phyloP scores from a whole-genome alignment of 1,284 basidiomycete genomes.

The Amylostereum chailletii region DNA sequence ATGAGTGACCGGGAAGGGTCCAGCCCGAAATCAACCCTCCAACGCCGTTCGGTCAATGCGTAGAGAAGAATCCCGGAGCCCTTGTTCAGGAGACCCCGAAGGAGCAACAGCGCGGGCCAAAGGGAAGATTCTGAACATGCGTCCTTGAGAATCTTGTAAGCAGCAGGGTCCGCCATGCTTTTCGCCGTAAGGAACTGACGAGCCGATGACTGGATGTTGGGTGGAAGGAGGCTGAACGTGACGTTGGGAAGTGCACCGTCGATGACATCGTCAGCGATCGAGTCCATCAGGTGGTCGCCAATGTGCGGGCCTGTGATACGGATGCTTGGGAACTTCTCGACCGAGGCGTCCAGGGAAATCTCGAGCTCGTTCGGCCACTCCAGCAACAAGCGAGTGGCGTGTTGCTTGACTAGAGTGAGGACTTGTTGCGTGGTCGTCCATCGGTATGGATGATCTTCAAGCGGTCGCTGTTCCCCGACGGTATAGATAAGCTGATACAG shows the following conservation, averaged over 20 bases:
- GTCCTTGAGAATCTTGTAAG: constrained; percentile 7
- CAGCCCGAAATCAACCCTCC: constrained; percentile 46
- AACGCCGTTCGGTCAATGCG: constrained; percentile 32
- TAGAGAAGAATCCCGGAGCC: constrained; percentile 30
- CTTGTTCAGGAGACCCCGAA: constrained; percentile 33
- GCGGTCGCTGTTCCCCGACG: constrained; percentile 26
- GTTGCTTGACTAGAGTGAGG: constrained; percentile 18
- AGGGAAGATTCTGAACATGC: constrained; percentile 6
- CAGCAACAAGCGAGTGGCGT: constrained; percentile 8
- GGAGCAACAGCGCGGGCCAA: constrained; percentile 31
- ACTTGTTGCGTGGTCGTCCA: constrained; percentile 37
- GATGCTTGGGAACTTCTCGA: constrained; percentile 8
- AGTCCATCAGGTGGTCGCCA: neutral
- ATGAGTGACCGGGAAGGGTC: constrained; percentile 33
- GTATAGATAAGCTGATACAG: constrained; percentile 44
- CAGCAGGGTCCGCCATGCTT: neutral
- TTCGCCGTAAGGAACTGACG: constrained; percentile 7
- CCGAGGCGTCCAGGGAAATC: neutral
- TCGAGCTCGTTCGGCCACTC: neutral
- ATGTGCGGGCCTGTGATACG: constrained; percentile 7
- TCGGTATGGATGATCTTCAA: constrained; percentile 37
- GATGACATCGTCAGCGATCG: constrained; percentile 8
- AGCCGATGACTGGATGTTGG: constrained; percentile 5
- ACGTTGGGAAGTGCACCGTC: constrained; percentile 5
- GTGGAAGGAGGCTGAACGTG: constrained; percentile 4